A percentile compares a stretch with the other conserved stretches of the same genome.
phyloP scores from a whole-genome alignment of 495 filamentous ascomycete genomes.

The Trichoderma erinaceum region DNA sequence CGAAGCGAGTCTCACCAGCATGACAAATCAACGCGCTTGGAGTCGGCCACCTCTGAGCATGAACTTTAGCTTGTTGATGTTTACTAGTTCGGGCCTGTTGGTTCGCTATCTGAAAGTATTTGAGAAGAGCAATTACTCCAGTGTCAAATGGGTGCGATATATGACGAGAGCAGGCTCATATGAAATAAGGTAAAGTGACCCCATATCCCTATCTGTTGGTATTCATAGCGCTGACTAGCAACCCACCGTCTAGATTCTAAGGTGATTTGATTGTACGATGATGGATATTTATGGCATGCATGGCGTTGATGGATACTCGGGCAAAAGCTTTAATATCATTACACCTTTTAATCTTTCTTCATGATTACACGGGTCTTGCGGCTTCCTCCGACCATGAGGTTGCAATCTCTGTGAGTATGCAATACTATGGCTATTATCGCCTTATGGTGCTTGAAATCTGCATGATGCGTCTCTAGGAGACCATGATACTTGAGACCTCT shows the following conservation, averaged over 20 bases:
- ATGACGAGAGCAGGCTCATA: constrained; percentile 93
- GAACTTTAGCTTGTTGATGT: constrained; percentile 93
- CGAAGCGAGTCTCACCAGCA: constrained; percentile 86
- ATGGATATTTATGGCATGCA: constrained; percentile 13
- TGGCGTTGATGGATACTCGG: constrained; percentile 16
- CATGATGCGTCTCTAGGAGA: not conserved
- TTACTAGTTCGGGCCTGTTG: constrained; percentile 85
- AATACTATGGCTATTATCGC: not conserved
- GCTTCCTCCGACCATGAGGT: not conserved
- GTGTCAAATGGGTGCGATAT: constrained; percentile 98
- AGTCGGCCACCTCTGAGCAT: constrained; percentile 86
- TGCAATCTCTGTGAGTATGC: not conserved
- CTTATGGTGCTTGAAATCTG: not conserved
- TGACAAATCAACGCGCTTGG: constrained; percentile 99
- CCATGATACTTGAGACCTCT: not conserved
- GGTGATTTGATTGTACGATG: not conserved
- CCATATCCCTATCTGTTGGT: not conserved
- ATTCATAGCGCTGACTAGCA: not conserved
- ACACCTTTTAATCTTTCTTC: not conserved
- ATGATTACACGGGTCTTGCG: not conserved
- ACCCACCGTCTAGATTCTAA: not conserved
- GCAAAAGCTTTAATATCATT: constrained; percentile 5
- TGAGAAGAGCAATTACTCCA: constrained; percentile 98
- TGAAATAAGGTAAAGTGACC: constrained; percentile 58
- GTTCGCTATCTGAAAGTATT: constrained; percentile 98